Evolutionary conservation across 768 basidiomycete genomes (phyloP).

Genomic region (Termitomyces sp.): DNA sequence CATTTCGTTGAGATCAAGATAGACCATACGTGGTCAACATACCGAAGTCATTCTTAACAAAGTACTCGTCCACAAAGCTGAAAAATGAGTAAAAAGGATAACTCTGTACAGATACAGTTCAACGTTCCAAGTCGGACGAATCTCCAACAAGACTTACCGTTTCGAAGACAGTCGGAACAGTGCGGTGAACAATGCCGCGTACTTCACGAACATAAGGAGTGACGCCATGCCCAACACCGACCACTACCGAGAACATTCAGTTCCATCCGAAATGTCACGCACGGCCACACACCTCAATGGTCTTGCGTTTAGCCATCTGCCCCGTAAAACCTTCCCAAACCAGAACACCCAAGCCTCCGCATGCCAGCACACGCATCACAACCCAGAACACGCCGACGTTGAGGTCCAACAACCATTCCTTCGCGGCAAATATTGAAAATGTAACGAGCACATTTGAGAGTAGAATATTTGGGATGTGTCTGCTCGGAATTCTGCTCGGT

Average conservation of each 20-base stretch:
- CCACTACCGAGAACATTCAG: conserved; percentile 41
- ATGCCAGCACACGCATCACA: conserved; percentile 64
- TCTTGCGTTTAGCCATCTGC: conserved; percentile 44
- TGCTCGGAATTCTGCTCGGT: conserved; percentile 41
- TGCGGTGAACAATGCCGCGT: conserved; percentile 61
- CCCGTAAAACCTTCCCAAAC: conserved; percentile 55
- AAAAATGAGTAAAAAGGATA: conserved; percentile 64
- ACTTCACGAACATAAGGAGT: conserved; percentile 60
- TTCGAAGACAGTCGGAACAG: conserved; percentile 61
- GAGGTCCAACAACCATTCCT: conserved; percentile 59
- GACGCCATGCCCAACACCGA: conserved; percentile 64
- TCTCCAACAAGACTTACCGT: conserved; percentile 40
- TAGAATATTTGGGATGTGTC: conserved; percentile 47
- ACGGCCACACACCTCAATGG: conserved; percentile 48
- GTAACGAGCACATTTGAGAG: conserved; percentile 62
- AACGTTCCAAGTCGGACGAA: neutral
- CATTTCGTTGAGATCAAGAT: neutral
- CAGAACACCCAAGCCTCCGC: conserved; percentile 61
- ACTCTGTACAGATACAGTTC: conserved; percentile 39
- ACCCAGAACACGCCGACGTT: conserved; percentile 76
- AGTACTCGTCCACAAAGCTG: conserved; percentile 57
- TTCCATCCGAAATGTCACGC: conserved; percentile 1
- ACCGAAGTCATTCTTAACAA: conserved; percentile 45
- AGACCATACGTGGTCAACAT: conserved; percentile 13
- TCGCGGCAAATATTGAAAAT: conserved; percentile 53